These are phyloP conservation scores for Candida coleopterorum DNA, from an alignment of 805 yeast genomes.

Conservation along the genomic window DNA sequence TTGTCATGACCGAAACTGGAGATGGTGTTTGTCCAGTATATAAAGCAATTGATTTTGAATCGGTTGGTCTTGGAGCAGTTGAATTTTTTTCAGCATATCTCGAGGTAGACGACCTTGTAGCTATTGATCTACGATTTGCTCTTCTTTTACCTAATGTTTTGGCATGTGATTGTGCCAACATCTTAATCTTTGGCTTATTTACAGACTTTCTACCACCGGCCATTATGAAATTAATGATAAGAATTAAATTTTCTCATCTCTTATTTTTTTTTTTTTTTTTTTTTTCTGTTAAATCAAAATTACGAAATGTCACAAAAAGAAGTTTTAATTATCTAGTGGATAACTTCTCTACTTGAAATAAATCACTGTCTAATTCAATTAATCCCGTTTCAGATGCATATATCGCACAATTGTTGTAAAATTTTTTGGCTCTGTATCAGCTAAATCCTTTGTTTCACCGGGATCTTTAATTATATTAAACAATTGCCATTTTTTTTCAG, in stretches of 20 bases:
- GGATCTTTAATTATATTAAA: conserved; percentile 41
- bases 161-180: conserved; percentile 47
- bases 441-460: conserved; percentile 49
- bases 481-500: conserved; percentile 46
- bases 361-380: conserved; percentile 24
- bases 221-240: conserved; percentile 8
- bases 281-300: no score
- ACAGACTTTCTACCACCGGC: conserved; percentile 54
- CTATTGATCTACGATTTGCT: conserved; percentile 38
- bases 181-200: conserved; percentile 69
- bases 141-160: conserved; percentile 50
- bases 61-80: conserved; percentile 38
- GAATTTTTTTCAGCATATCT: conserved; percentile 34
- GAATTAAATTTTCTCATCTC: not conserved
- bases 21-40: conserved; percentile 32
- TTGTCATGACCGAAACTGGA: conserved; percentile 42
- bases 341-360: conserved; percentile 11
- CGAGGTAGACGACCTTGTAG: conserved; percentile 42
- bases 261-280: no score
- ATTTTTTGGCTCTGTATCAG: conserved; percentile 28
- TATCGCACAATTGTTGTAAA: conserved; percentile 45
- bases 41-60: conserved; percentile 41
- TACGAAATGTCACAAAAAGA: no score
- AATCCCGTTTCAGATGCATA: conserved; percentile 51
- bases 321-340: no score